phyloP scores from a whole-genome alignment of 768 basidiomycete genomes.

The Cystobasidium onofrii region DNA sequence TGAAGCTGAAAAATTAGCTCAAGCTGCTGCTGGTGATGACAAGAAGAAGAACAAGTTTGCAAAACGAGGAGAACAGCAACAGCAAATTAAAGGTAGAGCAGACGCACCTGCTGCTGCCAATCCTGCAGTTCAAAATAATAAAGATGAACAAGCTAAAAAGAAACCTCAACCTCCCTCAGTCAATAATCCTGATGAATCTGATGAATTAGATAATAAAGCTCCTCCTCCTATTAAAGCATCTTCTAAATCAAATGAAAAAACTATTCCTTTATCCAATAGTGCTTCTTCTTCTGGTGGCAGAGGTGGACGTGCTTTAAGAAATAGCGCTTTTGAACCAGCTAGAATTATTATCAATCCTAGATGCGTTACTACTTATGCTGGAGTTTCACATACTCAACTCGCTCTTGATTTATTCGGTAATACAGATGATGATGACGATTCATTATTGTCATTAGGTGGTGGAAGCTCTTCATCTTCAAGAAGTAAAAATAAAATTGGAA shows the following conservation, averaged over 20 bases:
- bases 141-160: conserved; percentile 8
- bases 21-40: conserved; percentile 7
- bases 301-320: conserved; percentile 4
- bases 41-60: conserved; percentile 44
- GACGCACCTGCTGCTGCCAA: conserved; percentile 22
- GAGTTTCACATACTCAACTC: conserved; percentile 89
- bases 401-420: conserved; percentile 89
- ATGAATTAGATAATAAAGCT: conserved; percentile 30
- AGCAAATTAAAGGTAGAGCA: neutral
- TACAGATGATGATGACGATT: conserved; percentile 56
- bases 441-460: conserved; percentile 17
- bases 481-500: conserved; percentile 44
- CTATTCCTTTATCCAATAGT: neutral
- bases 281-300: neutral
- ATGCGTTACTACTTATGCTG: conserved; percentile 95
- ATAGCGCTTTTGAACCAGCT: conserved; percentile 39
- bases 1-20: conserved; percentile 10
- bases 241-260: neutral
- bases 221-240: neutral
- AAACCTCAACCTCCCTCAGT: conserved; percentile 6
- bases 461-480: neutral
- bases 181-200: conserved; percentile 34
- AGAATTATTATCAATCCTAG: conserved; percentile 84
- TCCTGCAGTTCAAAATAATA: conserved; percentile 2
- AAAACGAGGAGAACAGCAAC: conserved; percentile 41